Percentiles rank a stretch among this genome's conserved stretches.
Conservation (phyloP, 257 asterid genomes). For the Primulina huaijiensis region DNA sequence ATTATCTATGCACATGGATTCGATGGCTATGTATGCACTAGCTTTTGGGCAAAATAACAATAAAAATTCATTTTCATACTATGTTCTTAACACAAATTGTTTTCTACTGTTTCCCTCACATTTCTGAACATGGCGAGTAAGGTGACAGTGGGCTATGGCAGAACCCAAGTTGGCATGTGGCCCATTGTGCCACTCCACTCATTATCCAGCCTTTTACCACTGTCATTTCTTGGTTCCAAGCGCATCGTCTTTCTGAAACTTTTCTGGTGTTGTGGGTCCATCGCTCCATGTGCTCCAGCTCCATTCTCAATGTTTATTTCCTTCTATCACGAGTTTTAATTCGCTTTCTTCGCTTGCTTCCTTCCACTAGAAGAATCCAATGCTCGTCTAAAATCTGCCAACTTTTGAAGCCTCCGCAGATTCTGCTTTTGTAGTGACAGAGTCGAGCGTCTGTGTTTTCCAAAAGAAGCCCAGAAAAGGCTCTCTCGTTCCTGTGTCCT, state of each 20-base stretch:
- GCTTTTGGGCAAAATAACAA: too few species aligned
- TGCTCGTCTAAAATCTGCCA: constrained; percentile 19
- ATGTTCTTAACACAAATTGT: too few species aligned
- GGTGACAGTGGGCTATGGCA: too few species aligned
- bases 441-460: not conserved
- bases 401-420: constrained; percentile 18
- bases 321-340: constrained; percentile 14
- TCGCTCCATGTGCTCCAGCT: constrained; percentile 39
- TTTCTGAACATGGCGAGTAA: not conserved
- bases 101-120: not conserved
- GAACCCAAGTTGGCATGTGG: not conserved
- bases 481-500: not conserved
- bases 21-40: too few species aligned
- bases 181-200: constrained; percentile 24
- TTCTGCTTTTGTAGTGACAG: not conserved
- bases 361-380: constrained; percentile 20
- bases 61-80: too few species aligned
- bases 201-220: constrained; percentile 41
- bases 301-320: constrained; percentile 28
- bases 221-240: constrained; percentile 28
- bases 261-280: constrained; percentile 35
- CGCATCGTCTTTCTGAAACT: constrained; percentile 17
- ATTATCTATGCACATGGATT: too few species aligned
- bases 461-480: not conserved
- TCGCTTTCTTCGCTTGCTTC: not conserved